Conservation (phyloP, 768 basidiomycete species). For the Rhodotorula kratochvilovae region DNA sequence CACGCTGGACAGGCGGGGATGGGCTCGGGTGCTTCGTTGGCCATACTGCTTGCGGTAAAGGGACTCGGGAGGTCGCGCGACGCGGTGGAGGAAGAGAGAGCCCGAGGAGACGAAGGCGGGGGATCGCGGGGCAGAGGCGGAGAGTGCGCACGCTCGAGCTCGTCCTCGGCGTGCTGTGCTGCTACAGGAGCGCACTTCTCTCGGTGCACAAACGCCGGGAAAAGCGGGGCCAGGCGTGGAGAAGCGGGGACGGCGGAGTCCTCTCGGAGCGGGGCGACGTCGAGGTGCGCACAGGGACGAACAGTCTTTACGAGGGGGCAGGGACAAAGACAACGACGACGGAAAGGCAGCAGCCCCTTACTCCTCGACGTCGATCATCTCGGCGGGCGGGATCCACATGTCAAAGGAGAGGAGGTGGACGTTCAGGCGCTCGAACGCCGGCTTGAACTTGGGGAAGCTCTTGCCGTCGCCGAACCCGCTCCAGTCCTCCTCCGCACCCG, state of each 20-base stretch:
- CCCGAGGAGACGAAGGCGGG: too few species aligned
- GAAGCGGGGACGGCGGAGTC: too few species aligned
- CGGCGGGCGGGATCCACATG: slow-evolving; percentile 8
- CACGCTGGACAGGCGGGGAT: not conserved
- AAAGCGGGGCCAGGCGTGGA: too few species aligned
- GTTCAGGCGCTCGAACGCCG: not conserved
- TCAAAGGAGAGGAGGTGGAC: slow-evolving; percentile 7
- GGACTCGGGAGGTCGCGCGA: fast-evolving
- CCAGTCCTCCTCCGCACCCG: slow-evolving; percentile 1
- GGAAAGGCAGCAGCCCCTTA: not conserved
- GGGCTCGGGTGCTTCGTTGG: not conserved
- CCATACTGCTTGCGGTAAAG: not conserved
- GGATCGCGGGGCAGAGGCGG: too few species aligned
- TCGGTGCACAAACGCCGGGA: too few species aligned
- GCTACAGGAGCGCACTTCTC: too few species aligned
- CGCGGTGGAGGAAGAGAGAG: not conserved
- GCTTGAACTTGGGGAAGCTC: slow-evolving; percentile 13
- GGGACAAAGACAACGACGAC: too few species aligned
- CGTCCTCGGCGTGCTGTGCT: too few species aligned
- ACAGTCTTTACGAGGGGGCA: too few species aligned
- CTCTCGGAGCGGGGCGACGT: too few species aligned
- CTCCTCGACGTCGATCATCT: not conserved
- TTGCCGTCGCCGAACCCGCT: slow-evolving; percentile 10
- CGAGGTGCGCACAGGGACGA: too few species aligned
- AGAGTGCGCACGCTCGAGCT: too few species aligned